Evolutionary conservation across 192 early-diverging fungal genomes (phyloP).

Genomic region (Endogone sp.): DNA sequence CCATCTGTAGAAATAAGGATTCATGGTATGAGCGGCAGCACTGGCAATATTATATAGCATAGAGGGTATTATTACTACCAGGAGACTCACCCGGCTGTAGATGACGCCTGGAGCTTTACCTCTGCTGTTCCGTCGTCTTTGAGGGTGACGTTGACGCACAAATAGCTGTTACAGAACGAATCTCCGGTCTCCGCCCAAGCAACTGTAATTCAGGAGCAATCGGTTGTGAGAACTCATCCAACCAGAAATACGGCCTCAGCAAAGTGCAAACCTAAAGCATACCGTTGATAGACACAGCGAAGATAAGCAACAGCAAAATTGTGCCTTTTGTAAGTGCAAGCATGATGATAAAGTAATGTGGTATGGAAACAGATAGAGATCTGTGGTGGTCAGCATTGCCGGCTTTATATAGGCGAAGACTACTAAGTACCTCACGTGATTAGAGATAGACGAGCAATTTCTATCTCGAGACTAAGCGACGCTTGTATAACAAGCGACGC

Average conservation of each 20-base stretch:
- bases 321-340: background rate
- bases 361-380: no score
- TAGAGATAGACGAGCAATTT: no score
- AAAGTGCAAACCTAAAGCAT: no score
- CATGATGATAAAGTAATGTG: background rate
- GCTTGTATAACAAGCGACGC: no score
- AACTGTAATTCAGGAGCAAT: background rate
- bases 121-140: background rate
- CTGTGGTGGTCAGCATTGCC: no score
- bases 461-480: no score
- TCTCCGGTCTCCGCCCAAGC: background rate
- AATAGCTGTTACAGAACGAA: background rate
- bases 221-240: background rate
- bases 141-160: background rate
- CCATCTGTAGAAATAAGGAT: background rate
- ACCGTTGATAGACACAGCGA: background rate
- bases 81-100: background rate
- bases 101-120: background rate
- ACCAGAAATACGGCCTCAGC: no score
- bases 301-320: background rate
- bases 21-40: background rate
- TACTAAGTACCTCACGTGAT: no score
- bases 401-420: no score
- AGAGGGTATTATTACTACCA: background rate
- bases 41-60: background rate